Percentiles rank a stretch among this genome's conserved stretches.
Conservation (phyloP, 768 basidiomycete species). For the Lactarius sanguifluus region DNA sequence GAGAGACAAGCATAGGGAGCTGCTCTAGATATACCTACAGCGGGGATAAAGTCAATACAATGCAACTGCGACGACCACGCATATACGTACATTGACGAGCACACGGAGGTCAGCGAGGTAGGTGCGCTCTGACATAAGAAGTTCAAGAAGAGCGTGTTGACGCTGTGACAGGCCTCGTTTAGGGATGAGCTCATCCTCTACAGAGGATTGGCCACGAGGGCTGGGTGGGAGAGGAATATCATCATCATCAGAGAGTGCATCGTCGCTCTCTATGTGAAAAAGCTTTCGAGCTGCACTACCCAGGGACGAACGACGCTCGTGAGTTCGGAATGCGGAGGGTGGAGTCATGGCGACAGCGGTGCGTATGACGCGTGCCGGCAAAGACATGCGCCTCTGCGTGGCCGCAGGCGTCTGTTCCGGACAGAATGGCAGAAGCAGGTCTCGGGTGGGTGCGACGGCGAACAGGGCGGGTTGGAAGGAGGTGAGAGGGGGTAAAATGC, state of each 20-base stretch:
- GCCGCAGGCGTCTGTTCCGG: background rate
- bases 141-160: constrained; percentile 79
- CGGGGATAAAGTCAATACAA: constrained; percentile 9
- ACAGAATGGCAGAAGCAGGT: constrained; percentile 20
- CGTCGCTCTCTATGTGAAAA: constrained; percentile 39
- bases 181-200: constrained; percentile 4
- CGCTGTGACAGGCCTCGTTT: constrained; percentile 30
- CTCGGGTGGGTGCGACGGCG: constrained; percentile 26
- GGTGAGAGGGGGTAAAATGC: constrained; percentile 17
- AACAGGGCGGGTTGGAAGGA: constrained; percentile 18
- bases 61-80: background rate
- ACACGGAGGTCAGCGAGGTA: constrained; percentile 79
- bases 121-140: constrained; percentile 79
- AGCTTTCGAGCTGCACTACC: constrained; percentile 26
- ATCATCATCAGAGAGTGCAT: constrained; percentile 36
- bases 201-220: background rate
- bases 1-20: constrained; percentile 35
- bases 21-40: constrained; percentile 48
- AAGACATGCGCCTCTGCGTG: constrained; percentile 21
- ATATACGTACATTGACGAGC: constrained; percentile 64
- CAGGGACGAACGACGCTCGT: constrained; percentile 21
- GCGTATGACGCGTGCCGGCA: constrained; percentile 19
- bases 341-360: background rate
- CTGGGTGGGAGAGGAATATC: constrained; percentile 24
- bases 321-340: constrained; percentile 16